Base-by-base conservation (phyloP, 2,329 filamentous ascomycete genomes). In the Penicillium psychrosexuale region DNA sequence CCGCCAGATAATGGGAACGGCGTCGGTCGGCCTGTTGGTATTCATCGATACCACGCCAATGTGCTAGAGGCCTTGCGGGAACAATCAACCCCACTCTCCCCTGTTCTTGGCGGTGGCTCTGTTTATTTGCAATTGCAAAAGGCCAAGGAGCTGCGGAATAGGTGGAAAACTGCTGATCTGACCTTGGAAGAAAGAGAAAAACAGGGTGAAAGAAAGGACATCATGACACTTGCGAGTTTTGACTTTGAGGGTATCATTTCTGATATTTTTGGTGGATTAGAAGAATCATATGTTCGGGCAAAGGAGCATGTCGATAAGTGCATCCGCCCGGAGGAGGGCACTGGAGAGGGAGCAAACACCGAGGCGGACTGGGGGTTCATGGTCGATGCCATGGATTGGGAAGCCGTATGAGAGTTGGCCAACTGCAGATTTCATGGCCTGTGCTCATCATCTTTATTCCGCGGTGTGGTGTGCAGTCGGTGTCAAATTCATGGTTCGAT, bases 81-180 rank as follows among this genome's bases (percentile, higher is more conserved):
- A n/a, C 69, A 75, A 6, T 69, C 69, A 0, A 85, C 83, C 40
- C 85, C 85, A 0, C 73, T 90, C 0, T 75, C 84, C 45, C 65
- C 58, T 0, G 77, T 80, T 0, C 71, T 90, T 2, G 86, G 86
- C 0, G 61, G 56, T 0, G 81, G 81, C 0, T 77, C 81, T 3
- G 83, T 85, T 5, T 76, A 80, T 11, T 73, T 75, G n/a, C 82
- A 86, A 50, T 76, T 91, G 4, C 78, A 78, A 48, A 76, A 82
- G 51, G 87, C 87, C 0, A 90, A 90, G 67, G 85, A 88, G 60
- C 78, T 89, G 53, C 77, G 87, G 1, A 90, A 90, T 61, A 77
- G 83, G 9, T 90, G 87, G 87, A 90, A 90, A 72, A 82, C 85
- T 51, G 85, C 82, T 0, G 83, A 85, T 36, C 78, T 82, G 40